A percentile compares a stretch with the other conserved stretches of the same genome.
phyloP scores from a whole-genome alignment of 805 yeast genomes.

The Lachancea mirantina region DNA sequence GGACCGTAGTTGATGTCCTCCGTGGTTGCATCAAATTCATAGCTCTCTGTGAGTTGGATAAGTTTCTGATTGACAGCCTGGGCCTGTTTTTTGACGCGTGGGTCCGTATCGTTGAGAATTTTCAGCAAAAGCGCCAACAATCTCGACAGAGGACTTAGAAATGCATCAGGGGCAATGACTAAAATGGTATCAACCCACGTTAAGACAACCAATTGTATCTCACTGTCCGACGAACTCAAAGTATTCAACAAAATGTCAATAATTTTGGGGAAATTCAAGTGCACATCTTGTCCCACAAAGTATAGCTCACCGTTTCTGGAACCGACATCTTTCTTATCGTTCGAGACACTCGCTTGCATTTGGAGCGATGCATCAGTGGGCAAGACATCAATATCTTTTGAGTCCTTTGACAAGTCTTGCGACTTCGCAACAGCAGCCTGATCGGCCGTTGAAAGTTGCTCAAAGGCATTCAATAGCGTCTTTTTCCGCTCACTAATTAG shows the following conservation, averaged over 20 bases:
- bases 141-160: conserved; percentile 67
- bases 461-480: conserved; percentile 23
- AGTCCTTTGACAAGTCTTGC: conserved; percentile 3
- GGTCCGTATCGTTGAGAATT: conserved; percentile 48
- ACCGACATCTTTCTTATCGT: conserved; percentile 2
- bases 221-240: conserved; percentile 63
- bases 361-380: not conserved
- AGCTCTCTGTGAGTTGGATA: conserved; percentile 38
- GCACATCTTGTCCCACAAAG: conserved; percentile 74
- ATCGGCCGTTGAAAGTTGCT: conserved; percentile 14
- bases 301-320: conserved; percentile 46
- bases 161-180: conserved; percentile 62
- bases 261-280: conserved; percentile 70
- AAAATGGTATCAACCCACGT: conserved; percentile 76
- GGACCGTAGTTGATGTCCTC: conserved; percentile 36
- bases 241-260: conserved; percentile 78
- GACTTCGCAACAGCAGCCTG: not conserved
- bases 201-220: conserved; percentile 71
- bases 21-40: conserved; percentile 21
- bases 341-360: not conserved
- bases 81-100: conserved; percentile 47
- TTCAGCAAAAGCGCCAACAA: conserved; percentile 62
- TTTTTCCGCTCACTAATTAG: conserved; percentile 30
- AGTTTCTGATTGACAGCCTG: conserved; percentile 49
- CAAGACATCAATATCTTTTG: conserved; percentile 3